Percentiles rank a stretch among this genome's conserved stretches.
Evolutionary conservation across 2,329 filamentous ascomycete species (phyloP).

Genomic region (Hypoxylon sp.): DNA sequence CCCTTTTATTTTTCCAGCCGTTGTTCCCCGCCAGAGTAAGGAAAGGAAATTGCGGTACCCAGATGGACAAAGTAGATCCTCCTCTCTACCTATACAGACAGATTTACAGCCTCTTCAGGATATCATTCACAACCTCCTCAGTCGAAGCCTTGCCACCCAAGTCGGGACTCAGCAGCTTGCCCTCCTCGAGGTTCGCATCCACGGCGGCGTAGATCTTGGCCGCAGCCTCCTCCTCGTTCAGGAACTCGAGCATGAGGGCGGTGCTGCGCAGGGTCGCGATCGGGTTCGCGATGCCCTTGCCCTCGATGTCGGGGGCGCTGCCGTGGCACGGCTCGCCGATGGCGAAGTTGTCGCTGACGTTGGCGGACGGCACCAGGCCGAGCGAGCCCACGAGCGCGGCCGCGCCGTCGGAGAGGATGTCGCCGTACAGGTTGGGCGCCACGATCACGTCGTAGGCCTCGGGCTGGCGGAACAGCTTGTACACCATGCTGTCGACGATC

Average conservation of each 20-base stretch:
- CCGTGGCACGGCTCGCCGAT: slow-evolving; percentile 99
- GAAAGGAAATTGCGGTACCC: too few relatives aligned
- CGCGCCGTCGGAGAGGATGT: slow-evolving; percentile 94
- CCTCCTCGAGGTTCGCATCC: slow-evolving; percentile 87
- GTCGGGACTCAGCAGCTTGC: slow-evolving; percentile 83
- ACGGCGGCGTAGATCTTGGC: slow-evolving; percentile 91
- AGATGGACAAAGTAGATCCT: too few relatives aligned
- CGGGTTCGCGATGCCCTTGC: slow-evolving; percentile 91
- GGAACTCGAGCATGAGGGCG: slow-evolving; percentile 95
- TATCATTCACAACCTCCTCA: slow-evolving; percentile 85
- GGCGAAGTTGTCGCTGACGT: slow-evolving; percentile 92
- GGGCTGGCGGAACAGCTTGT: slow-evolving; percentile 98
- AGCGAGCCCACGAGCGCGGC: slow-evolving; percentile 92
- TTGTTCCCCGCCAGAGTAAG: too few relatives aligned
- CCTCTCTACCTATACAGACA: not conserved
- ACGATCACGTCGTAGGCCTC: slow-evolving; percentile 97
- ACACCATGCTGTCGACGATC: slow-evolving; percentile 99
- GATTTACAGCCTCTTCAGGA: slow-evolving; percentile 78
- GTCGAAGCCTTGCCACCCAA: slow-evolving; percentile 88
- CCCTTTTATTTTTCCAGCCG: slow-evolving; percentile 17
- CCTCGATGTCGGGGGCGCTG: slow-evolving; percentile 94
- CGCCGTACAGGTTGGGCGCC: slow-evolving; percentile 95
- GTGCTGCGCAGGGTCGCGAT: slow-evolving; percentile 93
- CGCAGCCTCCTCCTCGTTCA: slow-evolving; percentile 86
- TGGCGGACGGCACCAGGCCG: slow-evolving; percentile 92